These are phyloP conservation scores for Lasiodiplodia gonubiensis DNA, from an alignment of 2,329 filamentous ascomycete genomes.

Conservation along the genomic window DNA sequence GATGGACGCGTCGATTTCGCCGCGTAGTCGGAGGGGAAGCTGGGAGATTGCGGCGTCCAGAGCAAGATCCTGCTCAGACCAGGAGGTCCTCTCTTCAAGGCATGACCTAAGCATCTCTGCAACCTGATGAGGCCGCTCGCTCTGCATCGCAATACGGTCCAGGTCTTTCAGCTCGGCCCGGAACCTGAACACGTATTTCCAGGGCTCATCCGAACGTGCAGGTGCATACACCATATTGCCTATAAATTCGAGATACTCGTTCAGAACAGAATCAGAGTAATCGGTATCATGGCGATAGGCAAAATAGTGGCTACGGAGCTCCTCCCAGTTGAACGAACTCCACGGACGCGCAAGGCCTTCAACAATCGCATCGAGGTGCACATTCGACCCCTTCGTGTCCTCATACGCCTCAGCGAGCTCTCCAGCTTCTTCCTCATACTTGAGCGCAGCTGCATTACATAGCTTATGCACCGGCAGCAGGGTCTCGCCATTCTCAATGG, in stretches of 20 bases:
- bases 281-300: too few species aligned
- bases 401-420: not conserved
- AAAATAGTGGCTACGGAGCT: not conserved
- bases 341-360: not conserved
- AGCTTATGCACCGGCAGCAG: not conserved
- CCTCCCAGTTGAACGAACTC: not conserved
- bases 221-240: too few species aligned
- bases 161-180: too few species aligned
- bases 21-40: not conserved
- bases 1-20: not conserved
- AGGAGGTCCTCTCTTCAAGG: not conserved
- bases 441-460: not conserved
- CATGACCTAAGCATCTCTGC: too few species aligned
- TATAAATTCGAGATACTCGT: too few species aligned
- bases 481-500: not conserved
- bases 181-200: too few species aligned
- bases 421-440: too few species aligned
- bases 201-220: too few species aligned
- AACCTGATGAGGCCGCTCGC: not conserved
- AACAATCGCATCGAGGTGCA: too few species aligned
- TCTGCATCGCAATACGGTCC: too few species aligned
- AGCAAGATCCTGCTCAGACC: not conserved
- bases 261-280: too few species aligned
- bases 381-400: not conserved
- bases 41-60: not conserved